Evolutionary conservation across 768 basidiomycete genomes (phyloP), one percentile per base, ranked within the genome.

Genomic region (Pholiota microspora): DNA sequence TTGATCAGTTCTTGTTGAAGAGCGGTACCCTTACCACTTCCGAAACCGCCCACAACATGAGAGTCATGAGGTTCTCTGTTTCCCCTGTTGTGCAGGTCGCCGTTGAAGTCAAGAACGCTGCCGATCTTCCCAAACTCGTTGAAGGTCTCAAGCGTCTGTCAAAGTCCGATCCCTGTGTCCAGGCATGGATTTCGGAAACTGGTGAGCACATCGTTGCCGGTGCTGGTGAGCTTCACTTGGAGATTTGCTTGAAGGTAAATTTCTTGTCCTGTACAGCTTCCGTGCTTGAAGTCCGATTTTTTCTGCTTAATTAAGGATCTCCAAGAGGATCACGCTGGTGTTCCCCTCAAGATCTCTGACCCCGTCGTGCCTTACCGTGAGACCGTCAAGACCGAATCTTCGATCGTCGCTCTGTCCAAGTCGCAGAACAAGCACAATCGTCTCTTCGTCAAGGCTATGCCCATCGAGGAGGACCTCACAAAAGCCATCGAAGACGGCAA

Each of bases 401-500:
- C 86, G 48, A 98, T 98, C 64, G 88, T 92, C 62, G 97, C 97
- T 25, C 81, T 99, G 34, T 98, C 97, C 55, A 99, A 99, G 75
- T 98, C 97, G 18, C 97, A 98, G 77, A 98, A 99, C 84, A 99
- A 98, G 83, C 97, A 99, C 86, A 99, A 99, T 73, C 92, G 97
- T 77, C 81, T 99, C 55, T 99, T 88, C 73, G 83, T 87, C 62
- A 94, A 94, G 81, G 97, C 97, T 32, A 60, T 86, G 77, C 97
- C 97, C 32, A 70, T 99, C 54, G 94, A 92, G 23, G 97, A 99
- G 68, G 95, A 98, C 70, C 84, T 98, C 56, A 86, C 94, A 59
- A 82, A 84, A 64, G 97, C 93, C 57, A 98, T 99, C 64, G 97
- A 98, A 72, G 64, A 62, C 53, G 97, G 97, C 64, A 85, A 82